phyloP scores from a whole-genome alignment of 345 rosid species.

The Punica granatum region DNA sequence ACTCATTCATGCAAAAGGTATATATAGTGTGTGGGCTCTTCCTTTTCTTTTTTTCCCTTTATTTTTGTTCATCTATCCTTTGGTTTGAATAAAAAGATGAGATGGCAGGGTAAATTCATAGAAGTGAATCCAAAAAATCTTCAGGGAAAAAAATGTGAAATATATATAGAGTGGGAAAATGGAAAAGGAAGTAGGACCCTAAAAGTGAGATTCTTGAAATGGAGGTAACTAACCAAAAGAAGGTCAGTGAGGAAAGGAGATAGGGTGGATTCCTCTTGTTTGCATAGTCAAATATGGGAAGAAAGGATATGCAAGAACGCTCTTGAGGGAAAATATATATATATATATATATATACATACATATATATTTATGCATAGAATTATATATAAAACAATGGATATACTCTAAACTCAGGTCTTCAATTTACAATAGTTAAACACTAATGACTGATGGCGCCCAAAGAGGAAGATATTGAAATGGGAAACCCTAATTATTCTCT shows the following conservation, averaged over 20 bases:
- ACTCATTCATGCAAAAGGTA: conserved; percentile 31
- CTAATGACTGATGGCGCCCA: neutral
- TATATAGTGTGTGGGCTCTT: no score
- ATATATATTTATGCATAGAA: neutral
- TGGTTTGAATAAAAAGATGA: neutral
- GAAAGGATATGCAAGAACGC: neutral
- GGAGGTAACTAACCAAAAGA: conserved; percentile 6
- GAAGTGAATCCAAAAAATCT: neutral
- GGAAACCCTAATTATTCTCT: no score
- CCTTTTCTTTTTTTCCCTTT: neutral
- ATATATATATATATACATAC: neutral
- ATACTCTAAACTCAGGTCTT: no score
- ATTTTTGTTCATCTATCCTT: neutral
- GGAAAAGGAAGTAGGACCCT: conserved; percentile 9
- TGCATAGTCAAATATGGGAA: conserved; percentile 3
- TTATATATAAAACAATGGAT: no score
- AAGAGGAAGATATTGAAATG: neutral
- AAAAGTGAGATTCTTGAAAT: conserved; percentile 12
- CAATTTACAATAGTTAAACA: no score
- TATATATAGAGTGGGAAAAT: conserved; percentile 5
- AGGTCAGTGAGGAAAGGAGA: conserved; percentile 11
- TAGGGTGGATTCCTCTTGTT: conserved; percentile 17
- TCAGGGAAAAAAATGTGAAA: neutral
- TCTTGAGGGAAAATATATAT: neutral
- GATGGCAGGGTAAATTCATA: neutral